Conservation (phyloP, 1,284 basidiomycete species). For the Caloboletus firmus region DNA sequence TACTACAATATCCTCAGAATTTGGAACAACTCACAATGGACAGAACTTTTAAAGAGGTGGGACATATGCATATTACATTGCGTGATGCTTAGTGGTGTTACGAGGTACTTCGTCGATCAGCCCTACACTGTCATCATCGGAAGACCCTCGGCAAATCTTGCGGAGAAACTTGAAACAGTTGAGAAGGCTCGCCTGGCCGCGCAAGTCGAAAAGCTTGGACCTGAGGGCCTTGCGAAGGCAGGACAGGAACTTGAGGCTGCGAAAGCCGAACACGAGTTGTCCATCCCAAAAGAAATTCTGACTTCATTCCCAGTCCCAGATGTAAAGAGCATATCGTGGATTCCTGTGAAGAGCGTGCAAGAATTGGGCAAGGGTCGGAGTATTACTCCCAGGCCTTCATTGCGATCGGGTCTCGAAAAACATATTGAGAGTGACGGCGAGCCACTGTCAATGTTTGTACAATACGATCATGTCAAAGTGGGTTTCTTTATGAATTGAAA, state of each 20-base stretch:
- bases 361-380: conserved; percentile 54
- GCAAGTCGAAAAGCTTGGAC: conserved; percentile 74
- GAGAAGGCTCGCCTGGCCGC: conserved; percentile 78
- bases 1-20: conserved; percentile 65
- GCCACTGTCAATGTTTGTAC: conserved; percentile 83
- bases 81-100: conserved; percentile 7
- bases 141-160: conserved; percentile 86
- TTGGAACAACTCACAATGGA: conserved; percentile 84
- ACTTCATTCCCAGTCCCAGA: conserved; percentile 85
- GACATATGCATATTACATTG: conserved; percentile 18
- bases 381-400: conserved; percentile 20
- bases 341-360: conserved; percentile 83
- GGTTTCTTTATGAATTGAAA: conserved; percentile 18
- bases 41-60: conserved; percentile 75
- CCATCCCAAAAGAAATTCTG: conserved; percentile 81
- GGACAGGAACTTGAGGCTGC: conserved; percentile 75
- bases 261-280: conserved; percentile 82
- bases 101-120: conserved; percentile 77
- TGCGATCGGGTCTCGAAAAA: conserved; percentile 49
- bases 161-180: conserved; percentile 76
- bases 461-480: conserved; percentile 87
- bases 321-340: conserved; percentile 92
- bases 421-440: conserved; percentile 74
- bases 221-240: conserved; percentile 76
- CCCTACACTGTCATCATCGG: conserved; percentile 77